A percentile compares a stretch with the other conserved stretches of the same genome.
These are phyloP conservation scores for Acidomyces sp. DNA, from an alignment of 495 filamentous ascomycete species.

Conservation along the genomic window DNA sequence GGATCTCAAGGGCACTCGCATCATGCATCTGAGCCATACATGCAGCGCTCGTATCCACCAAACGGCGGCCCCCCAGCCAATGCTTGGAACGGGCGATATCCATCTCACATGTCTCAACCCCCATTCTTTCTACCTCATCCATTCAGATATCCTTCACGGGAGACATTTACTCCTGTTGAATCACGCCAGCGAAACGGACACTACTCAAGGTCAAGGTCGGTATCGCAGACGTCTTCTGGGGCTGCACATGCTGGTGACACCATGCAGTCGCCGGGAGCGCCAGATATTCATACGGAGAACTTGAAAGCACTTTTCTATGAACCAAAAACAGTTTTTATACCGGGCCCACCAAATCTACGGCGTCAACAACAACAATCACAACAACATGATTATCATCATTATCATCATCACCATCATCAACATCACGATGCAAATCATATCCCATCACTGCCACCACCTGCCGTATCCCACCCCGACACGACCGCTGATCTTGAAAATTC, in stretches of 20 bases:
- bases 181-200: background rate
- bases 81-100: slow-evolving; percentile 5
- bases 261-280: slow-evolving; percentile 1
- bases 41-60: background rate
- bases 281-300: slow-evolving; percentile 2
- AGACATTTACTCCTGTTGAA: too few species aligned
- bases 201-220: slow-evolving; percentile 3
- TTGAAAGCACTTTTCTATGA: background rate
- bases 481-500: slow-evolving; percentile 7
- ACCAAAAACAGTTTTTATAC: background rate
- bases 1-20: slow-evolving; percentile 18
- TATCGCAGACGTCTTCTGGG: slow-evolving; percentile 8
- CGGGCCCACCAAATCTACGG: background rate
- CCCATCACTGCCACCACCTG: slow-evolving; percentile 1
- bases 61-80: background rate
- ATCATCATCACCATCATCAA: slow-evolving; percentile 2
- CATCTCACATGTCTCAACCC: too few species aligned
- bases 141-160: too few species aligned
- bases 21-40: slow-evolving; percentile 21
- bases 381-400: slow-evolving; percentile 2
- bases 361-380: background rate
- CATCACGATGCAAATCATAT: background rate
- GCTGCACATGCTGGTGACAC: slow-evolving; percentile 13
- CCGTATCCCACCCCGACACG: background rate
- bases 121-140: background rate